A percentile compares a stretch with the other conserved stretches of the same genome.
These are phyloP conservation scores for Starmerella tilneyi DNA, from an alignment of 805 yeast species.

Conservation along the genomic window DNA sequence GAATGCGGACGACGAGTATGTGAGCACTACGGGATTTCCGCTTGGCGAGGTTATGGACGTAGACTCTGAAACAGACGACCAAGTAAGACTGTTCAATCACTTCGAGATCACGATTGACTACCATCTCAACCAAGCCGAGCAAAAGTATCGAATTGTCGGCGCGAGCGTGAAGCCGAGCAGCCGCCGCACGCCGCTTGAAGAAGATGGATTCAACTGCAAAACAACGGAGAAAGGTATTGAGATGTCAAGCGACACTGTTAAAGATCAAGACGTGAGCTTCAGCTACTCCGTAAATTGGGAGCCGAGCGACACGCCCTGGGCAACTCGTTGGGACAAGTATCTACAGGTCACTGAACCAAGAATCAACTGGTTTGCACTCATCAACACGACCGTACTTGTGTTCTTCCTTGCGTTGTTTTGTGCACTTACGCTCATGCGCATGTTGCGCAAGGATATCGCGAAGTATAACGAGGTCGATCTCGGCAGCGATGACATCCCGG, in stretches of 20 bases:
- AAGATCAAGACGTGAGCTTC: slow-evolving; percentile 53
- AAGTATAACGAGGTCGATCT: slow-evolving; percentile 82
- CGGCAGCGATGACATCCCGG: slow-evolving; percentile 62
- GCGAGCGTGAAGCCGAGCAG: slow-evolving; percentile 68
- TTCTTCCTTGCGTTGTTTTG: slow-evolving; percentile 64
- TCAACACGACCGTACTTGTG: slow-evolving; percentile 77
- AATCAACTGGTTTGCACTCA: slow-evolving; percentile 90
- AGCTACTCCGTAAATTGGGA: slow-evolving; percentile 75
- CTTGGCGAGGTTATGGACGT: slow-evolving; percentile 37
- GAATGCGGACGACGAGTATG: slow-evolving; percentile 33
- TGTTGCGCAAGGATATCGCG: slow-evolving; percentile 74
- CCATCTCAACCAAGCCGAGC: slow-evolving; percentile 53
- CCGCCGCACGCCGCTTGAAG: slow-evolving; percentile 35
- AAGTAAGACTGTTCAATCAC: slow-evolving; percentile 52
- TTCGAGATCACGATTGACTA: slow-evolving; percentile 70
- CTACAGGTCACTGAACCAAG: slow-evolving; percentile 75
- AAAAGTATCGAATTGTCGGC: slow-evolving; percentile 80
- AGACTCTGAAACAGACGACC: slow-evolving; percentile 40
- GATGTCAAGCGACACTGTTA: slow-evolving; percentile 12
- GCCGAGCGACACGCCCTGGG: slow-evolving; percentile 75
- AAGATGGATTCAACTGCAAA: slow-evolving; percentile 26
- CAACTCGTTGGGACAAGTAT: slow-evolving; percentile 97
- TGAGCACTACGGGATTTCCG: slow-evolving; percentile 25
- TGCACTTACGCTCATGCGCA: slow-evolving; percentile 64
- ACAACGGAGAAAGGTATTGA: slow-evolving; percentile 19